Evolutionary conservation across 192 early-diverging fungal species (phyloP).

Genomic region (Coemansia sp.): DNA sequence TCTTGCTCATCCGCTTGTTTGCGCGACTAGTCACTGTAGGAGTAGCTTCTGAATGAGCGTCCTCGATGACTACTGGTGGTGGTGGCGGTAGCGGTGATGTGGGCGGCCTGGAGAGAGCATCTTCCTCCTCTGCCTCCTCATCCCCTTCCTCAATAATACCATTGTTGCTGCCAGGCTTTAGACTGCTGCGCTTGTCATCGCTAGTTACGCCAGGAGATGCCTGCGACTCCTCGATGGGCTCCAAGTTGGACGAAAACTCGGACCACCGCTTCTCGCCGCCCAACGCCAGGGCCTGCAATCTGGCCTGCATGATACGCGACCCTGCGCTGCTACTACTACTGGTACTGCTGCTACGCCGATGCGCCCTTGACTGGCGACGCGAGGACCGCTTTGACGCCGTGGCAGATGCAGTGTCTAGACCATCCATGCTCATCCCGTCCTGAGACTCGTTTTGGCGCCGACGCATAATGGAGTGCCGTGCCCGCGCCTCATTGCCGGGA

Average conservation of each 20-base stretch:
- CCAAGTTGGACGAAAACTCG: constrained; percentile 34
- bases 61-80: neutral
- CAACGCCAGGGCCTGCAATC: constrained; percentile 26
- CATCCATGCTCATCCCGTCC: constrained; percentile 20
- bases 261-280: constrained; percentile 36
- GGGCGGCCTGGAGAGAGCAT: neutral
- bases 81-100: constrained; percentile 7
- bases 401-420: constrained; percentile 9
- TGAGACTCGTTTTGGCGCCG: constrained; percentile 36
- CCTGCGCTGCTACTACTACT: constrained; percentile 24
- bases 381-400: constrained; percentile 17
- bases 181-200: neutral
- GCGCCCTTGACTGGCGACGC: constrained; percentile 30
- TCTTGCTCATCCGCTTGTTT: constrained; percentile 31
- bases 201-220: constrained; percentile 16
- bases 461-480: constrained; percentile 57
- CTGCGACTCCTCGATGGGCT: constrained; percentile 44
- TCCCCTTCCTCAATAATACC: neutral
- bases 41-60: neutral
- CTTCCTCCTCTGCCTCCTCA: neutral
- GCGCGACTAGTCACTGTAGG: constrained; percentile 2
- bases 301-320: constrained; percentile 34
- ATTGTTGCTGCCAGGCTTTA: neutral
- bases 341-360: constrained; percentile 33
- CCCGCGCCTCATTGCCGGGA: constrained; percentile 66